Evolutionary conservation across 768 basidiomycete species (phyloP).

Genomic region (Calocybe indica): DNA sequence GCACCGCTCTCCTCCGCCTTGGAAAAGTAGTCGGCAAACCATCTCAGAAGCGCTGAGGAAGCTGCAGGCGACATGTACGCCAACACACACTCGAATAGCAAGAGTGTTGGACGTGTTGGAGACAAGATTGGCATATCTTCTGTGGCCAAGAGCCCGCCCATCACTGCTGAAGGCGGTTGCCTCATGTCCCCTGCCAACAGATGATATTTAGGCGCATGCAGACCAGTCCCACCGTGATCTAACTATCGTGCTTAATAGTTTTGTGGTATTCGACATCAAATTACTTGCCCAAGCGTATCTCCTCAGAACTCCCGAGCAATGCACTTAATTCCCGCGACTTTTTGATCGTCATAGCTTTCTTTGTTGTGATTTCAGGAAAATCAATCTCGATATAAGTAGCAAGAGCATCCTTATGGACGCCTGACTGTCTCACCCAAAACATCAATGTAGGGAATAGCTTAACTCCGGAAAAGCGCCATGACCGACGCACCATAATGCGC

Average conservation of each 20-base stretch:
- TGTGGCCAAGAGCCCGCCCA: conserved; percentile 32
- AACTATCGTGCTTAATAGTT: conserved; percentile 2
- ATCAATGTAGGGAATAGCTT: conserved; percentile 5
- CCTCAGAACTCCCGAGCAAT: conserved; percentile 32
- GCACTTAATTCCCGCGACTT: conserved; percentile 54
- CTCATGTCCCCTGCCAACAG: conserved; percentile 80
- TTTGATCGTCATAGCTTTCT: conserved; percentile 77
- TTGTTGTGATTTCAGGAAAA: conserved; percentile 78
- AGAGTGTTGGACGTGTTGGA: conserved; percentile 64
- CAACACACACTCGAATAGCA: conserved; percentile 91
- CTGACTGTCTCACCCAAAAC: conserved; percentile 40
- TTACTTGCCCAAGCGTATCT: no score
- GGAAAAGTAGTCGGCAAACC: conserved; percentile 62
- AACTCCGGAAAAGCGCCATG: neutral
- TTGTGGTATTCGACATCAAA: neutral
- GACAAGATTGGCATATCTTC: conserved; percentile 40
- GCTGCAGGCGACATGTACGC: conserved; percentile 72
- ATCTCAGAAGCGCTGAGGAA: conserved; percentile 56
- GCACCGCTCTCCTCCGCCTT: conserved; percentile 15
- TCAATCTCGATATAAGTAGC: conserved; percentile 82
- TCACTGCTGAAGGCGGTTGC: conserved; percentile 38
- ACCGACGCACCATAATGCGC: conserved; percentile 69
- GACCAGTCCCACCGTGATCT: conserved; percentile 59
- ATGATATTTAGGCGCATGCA: conserved; percentile 55
- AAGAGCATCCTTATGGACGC: conserved; percentile 42